Percentiles rank a stretch among this genome's conserved stretches.
These are phyloP conservation scores for Fomitiporia mediterranea DNA, from an alignment of 1,284 basidiomycete genomes.

Conservation along the genomic window DNA sequence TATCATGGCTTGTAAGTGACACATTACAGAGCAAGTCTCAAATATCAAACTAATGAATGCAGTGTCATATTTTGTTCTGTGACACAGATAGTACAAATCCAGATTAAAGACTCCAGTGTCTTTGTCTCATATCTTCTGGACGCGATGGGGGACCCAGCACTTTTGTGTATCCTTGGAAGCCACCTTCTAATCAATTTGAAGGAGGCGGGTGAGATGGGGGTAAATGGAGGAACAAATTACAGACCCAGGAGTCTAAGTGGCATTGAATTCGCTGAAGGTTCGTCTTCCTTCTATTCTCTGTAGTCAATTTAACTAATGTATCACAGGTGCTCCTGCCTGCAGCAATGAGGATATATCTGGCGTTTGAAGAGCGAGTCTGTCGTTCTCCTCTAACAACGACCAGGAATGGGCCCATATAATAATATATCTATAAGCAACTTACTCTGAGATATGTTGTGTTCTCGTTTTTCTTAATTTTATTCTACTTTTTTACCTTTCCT, in stretches of 20 bases:
- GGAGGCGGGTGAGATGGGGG: conserved; percentile 8
- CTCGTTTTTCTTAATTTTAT: too few relatives aligned
- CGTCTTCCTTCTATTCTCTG: background rate
- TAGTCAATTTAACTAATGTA: background rate
- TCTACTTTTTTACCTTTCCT: too few relatives aligned
- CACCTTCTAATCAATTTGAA: conserved; percentile 5
- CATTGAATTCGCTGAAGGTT: background rate
- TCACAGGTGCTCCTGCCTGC: too few relatives aligned
- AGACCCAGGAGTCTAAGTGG: background rate
- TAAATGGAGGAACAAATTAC: conserved; percentile 7
- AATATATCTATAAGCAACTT: too few relatives aligned
- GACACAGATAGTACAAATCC: background rate
- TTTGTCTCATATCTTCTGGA: background rate
- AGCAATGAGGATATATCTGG: too few relatives aligned
- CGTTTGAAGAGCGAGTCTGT: too few relatives aligned
- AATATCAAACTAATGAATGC: background rate
- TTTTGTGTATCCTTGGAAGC: conserved; percentile 13
- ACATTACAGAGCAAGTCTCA: background rate
- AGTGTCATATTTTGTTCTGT: conserved; percentile 2
- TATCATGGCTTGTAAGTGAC: conserved; percentile 4
- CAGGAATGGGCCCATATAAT: too few relatives aligned
- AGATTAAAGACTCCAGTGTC: too few relatives aligned
- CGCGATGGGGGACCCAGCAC: background rate
- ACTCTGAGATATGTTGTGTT: too few relatives aligned
- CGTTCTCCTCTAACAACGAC: too few relatives aligned